Percentiles rank a stretch among this genome's conserved stretches.
Conservation (phyloP, 106 monocot genomes). For the Ottelia alismoides region DNA sequence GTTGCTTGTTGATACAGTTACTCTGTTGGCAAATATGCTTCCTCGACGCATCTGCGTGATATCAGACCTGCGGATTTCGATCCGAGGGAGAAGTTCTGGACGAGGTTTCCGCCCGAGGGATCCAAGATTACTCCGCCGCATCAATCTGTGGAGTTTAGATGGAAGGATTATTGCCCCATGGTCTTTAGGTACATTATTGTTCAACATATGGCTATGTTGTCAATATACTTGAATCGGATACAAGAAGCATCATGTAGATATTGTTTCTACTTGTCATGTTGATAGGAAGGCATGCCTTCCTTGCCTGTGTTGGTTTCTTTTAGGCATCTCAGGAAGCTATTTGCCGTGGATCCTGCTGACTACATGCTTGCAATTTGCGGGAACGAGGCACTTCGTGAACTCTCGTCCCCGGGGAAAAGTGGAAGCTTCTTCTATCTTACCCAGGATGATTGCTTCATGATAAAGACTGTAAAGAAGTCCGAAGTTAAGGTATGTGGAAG, state of each 20-base stretch:
- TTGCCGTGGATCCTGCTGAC: conserved; percentile 71
- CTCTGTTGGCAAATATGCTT: conserved; percentile 56
- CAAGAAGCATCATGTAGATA: too few relatives aligned
- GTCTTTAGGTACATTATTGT: conserved; percentile 97
- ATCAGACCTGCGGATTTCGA: conserved; percentile 54
- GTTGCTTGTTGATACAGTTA: conserved; percentile 22
- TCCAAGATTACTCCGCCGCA: conserved; percentile 86
- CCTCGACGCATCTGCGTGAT: conserved; percentile 33
- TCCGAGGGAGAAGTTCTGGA: conserved; percentile 81
- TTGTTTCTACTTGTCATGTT: too few relatives aligned
- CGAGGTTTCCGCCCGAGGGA: conserved; percentile 83
- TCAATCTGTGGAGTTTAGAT: conserved; percentile 60
- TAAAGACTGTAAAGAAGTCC: conserved; percentile 88
- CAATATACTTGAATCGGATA: too few relatives aligned
- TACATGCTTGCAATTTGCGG: conserved; percentile 91
- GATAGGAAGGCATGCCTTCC: too few relatives aligned
- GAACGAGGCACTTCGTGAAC: conserved; percentile 70
- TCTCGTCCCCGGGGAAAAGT: conserved; percentile 91
- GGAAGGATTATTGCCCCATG: conserved; percentile 92
- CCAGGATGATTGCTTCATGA: conserved; percentile 90
- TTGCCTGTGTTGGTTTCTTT: too few relatives aligned
- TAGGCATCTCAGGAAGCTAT: conserved; percentile 74
- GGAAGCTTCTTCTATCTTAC: conserved; percentile 95
- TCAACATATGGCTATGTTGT: too few relatives aligned
- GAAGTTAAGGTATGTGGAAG: conserved; percentile 61